Base-by-base conservation (phyloP, 2,329 filamentous ascomycete genomes). In the Calonectria henricotiae region DNA sequence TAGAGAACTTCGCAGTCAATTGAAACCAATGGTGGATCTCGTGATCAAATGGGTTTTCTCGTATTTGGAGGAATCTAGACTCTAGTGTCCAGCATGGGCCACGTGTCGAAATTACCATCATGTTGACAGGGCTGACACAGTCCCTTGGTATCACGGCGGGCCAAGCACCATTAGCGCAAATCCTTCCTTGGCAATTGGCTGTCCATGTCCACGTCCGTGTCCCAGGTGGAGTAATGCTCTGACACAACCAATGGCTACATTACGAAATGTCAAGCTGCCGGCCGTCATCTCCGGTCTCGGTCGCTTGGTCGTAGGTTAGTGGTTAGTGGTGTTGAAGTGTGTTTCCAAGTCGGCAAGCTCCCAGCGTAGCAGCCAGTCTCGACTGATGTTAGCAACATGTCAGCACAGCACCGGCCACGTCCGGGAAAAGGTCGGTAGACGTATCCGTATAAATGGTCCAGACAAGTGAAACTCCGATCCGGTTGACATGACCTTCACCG, bases 271-370 rank as follows among this genome's bases (percentile, higher is more conserved):
- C n/a, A 23, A 25, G 11, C 25, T 58, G 32, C 25, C 20, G 32
- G 17, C 35, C 5, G 32, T 58, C 32, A 39, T 58, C 51, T 58
- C 51, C 51, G 51, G 35, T 30, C 32, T 58, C 51, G 51, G 51
- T 20, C 43, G 43, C 35, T 7, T 37, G n/a, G n/a, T n/a, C n/a
- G n/a, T n/a, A n/a, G n/a, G n/a, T n/a, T n/a, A n/a, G n/a, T n/a
- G n/a, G n/a, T 13, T 3, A 37, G 5, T 37, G 35, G 9, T 11
- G 8, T 37, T 37, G 11, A 27, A 30, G 27, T 30, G 7, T 4
- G 46, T 11, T 30, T n/a, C 25, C 17, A 27, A 7, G 47, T 51
- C 47, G 27, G 30, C 27, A 58, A 39, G 32, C 20, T 25, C n/a
- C 51, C 51, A 55, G 9, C 13, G 20, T 39, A 15, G 11, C 20